These are phyloP conservation scores for Prosopis cineraria DNA, from an alignment of 306 rosid genomes.

Conservation along the genomic window DNA sequence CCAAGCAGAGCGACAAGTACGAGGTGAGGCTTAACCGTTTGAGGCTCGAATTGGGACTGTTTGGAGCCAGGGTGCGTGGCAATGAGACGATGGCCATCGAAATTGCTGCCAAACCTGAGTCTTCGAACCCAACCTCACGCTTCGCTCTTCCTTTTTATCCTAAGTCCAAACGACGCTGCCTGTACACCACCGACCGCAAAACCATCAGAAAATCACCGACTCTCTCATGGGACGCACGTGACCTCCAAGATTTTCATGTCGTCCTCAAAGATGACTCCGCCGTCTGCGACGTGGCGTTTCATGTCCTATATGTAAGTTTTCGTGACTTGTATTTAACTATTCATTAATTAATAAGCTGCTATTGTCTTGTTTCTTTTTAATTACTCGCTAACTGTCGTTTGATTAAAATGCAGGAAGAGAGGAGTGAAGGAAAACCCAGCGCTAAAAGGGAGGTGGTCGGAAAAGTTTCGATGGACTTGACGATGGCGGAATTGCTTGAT, in stretches of 20 bases:
- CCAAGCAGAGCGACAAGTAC: slow-evolving; percentile 34
- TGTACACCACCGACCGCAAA: slow-evolving; percentile 30
- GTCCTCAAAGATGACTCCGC: slow-evolving; percentile 24
- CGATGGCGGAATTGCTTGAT: slow-evolving; percentile 42
- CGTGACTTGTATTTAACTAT: too few relatives aligned
- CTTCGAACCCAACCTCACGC: background rate
- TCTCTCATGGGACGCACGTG: slow-evolving; percentile 46
- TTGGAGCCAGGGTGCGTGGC: slow-evolving; percentile 24
- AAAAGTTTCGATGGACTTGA: slow-evolving; percentile 44
- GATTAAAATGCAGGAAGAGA: slow-evolving; percentile 43
- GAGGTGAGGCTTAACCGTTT: slow-evolving; percentile 52
- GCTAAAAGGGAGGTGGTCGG: slow-evolving; percentile 51
- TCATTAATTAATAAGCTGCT: background rate
- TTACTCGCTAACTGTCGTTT: background rate
- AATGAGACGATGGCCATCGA: slow-evolving; percentile 39
- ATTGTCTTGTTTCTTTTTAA: background rate
- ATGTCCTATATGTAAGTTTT: slow-evolving; percentile 59
- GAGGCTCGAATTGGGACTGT: slow-evolving; percentile 49
- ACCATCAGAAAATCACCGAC: slow-evolving; percentile 5
- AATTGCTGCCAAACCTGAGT: slow-evolving; percentile 25
- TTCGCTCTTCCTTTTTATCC: slow-evolving; percentile 47
- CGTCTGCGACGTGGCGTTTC: slow-evolving; percentile 46
- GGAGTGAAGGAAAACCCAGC: slow-evolving; percentile 26
- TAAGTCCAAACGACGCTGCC: slow-evolving; percentile 35
- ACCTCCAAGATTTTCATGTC: slow-evolving; percentile 39